Conservation (phyloP, 139 green algal species). For the Chlamydomonas sphaeroides region DNA sequence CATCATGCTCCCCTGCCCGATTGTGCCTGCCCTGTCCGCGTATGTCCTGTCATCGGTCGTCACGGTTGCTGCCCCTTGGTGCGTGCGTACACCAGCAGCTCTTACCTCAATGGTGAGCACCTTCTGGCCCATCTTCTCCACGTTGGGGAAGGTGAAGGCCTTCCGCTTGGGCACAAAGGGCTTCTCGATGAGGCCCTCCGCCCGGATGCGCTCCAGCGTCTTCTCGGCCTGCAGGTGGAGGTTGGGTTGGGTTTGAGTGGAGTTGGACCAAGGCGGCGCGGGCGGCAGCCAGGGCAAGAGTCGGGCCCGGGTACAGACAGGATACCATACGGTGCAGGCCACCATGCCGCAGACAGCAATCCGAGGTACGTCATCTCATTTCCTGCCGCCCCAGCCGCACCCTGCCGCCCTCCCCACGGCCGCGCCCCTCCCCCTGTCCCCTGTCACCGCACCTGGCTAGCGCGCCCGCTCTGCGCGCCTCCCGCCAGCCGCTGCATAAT, state of each 20-base stretch:
- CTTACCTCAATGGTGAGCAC: slow-evolving; percentile 40
- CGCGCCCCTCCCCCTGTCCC: no score
- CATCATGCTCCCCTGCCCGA: no score
- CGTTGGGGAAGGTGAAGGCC: slow-evolving; percentile 66
- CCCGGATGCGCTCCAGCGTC: slow-evolving; percentile 86
- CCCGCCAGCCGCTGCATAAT: slow-evolving; percentile 65
- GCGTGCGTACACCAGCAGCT: no score
- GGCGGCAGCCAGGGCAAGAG: background rate
- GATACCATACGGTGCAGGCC: background rate
- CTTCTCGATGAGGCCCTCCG: slow-evolving; percentile 83
- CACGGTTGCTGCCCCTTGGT: no score
- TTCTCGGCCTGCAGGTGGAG: slow-evolving; percentile 85
- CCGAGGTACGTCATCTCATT: no score
- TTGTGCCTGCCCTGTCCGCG: no score
- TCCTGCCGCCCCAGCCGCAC: no score
- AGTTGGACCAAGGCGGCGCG: background rate
- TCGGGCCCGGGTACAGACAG: background rate
- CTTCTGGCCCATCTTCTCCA: slow-evolving; percentile 79
- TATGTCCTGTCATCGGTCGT: no score
- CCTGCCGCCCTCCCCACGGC: background rate
- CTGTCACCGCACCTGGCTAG: slow-evolving; percentile 35
- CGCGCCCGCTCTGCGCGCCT: slow-evolving; percentile 66
- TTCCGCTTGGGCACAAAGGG: slow-evolving; percentile 77
- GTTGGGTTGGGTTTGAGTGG: no score
- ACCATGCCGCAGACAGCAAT: no score